Evolutionary conservation across 257 asterid species (phyloP).

Genomic region (Datura wrightii): DNA sequence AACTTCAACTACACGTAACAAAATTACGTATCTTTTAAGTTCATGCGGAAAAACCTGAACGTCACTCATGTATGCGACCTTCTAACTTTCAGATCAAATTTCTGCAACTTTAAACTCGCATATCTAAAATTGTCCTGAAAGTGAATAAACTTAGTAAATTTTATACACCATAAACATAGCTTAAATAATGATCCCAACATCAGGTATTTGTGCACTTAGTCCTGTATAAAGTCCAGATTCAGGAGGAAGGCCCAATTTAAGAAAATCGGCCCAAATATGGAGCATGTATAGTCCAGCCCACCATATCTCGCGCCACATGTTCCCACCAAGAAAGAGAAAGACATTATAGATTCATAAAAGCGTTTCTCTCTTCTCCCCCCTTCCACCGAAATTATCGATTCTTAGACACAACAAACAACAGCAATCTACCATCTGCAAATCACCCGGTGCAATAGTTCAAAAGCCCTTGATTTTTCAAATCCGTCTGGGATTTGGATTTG

Average conservation of each 20-base stretch:
- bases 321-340: slow-evolving; percentile 25
- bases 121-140: neutral
- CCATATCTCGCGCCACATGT: slow-evolving; percentile 35
- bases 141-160: no score
- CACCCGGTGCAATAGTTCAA: neutral
- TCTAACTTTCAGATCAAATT: neutral
- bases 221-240: neutral
- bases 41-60: neutral
- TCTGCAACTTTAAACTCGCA: neutral
- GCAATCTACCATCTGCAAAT: neutral
- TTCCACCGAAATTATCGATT: slow-evolving; percentile 31
- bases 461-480: neutral
- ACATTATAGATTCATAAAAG: neutral
- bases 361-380: neutral
- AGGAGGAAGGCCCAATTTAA: neutral
- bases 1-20: neutral
- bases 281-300: neutral
- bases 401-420: neutral
- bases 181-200: no score
- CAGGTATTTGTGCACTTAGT: neutral
- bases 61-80: neutral
- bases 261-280: neutral
- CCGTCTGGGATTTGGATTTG: neutral
- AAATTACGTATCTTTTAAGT: neutral
- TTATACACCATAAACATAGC: no score